These are phyloP conservation scores for Melaleuca alternifolia DNA, from an alignment of 345 rosid species.

Conservation along the genomic window DNA sequence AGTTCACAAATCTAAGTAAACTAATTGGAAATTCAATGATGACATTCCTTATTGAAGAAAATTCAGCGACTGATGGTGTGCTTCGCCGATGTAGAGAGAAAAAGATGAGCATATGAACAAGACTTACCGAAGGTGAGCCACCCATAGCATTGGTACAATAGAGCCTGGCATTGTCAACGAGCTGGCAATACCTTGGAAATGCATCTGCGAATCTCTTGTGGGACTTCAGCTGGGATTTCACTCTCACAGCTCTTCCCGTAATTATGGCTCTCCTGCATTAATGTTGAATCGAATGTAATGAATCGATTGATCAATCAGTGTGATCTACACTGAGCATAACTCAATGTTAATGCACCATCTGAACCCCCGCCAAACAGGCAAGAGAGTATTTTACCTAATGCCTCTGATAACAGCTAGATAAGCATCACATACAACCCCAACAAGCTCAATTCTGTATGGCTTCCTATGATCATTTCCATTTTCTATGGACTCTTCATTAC, in stretches of 20 bases:
- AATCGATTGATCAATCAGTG: too few relatives aligned
- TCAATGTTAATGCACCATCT: not conserved
- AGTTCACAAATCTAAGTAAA: not conserved
- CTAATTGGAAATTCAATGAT: not conserved
- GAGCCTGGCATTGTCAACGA: constrained; percentile 79
- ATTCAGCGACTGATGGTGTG: not conserved
- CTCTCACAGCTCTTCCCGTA: constrained; percentile 75
- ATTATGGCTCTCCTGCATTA: constrained; percentile 66
- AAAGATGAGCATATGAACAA: not conserved
- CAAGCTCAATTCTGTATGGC: constrained; percentile 75
- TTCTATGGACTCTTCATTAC: constrained; percentile 5
- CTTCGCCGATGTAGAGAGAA: not conserved
- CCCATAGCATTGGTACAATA: constrained; percentile 70
- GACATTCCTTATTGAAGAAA: not conserved
- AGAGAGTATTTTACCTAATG: constrained; percentile 38
- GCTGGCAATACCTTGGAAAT: constrained; percentile 52
- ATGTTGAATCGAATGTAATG: not conserved
- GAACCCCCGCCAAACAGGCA: not conserved
- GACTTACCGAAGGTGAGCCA: constrained; percentile 58
- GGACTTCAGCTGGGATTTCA: constrained; percentile 67
- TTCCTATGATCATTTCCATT: constrained; percentile 21
- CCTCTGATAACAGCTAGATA: constrained; percentile 86
- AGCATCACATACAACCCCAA: constrained; percentile 88
- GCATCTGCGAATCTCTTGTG: constrained; percentile 86
- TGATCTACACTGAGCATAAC: not conserved